phyloP scores from a whole-genome alignment of 2,329 filamentous ascomycete species.

The Podosphaera aphanis region DNA sequence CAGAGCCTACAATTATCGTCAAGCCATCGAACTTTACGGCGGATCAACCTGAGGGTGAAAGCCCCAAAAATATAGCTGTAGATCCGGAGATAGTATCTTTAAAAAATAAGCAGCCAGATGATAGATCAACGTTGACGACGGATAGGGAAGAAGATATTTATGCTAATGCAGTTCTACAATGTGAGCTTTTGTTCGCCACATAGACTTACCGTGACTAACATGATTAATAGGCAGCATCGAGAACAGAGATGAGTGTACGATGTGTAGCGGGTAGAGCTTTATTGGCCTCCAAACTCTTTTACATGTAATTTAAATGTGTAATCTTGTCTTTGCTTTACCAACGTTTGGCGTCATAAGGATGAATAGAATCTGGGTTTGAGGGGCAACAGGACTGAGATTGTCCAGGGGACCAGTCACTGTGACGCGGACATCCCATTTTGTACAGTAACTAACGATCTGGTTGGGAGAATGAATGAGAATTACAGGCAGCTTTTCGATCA shows the following conservation, averaged over 20 bases:
- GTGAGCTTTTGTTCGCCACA: constrained; percentile 31
- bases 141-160: constrained; percentile 82
- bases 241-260: constrained; percentile 80
- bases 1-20: constrained; percentile 26
- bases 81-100: constrained; percentile 37
- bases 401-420: too few relatives aligned
- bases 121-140: constrained; percentile 42
- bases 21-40: constrained; percentile 50
- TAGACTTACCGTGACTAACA: constrained; percentile 15
- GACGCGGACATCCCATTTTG: too few relatives aligned
- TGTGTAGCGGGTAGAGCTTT: constrained; percentile 99
- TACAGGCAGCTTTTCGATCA: too few relatives aligned
- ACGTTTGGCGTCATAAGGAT: too few relatives aligned
- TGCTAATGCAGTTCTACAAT: constrained; percentile 72
- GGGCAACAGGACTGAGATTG: too few relatives aligned
- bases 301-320: too few relatives aligned
- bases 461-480: too few relatives aligned
- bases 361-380: too few relatives aligned
- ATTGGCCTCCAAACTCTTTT: too few relatives aligned
- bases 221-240: constrained; percentile 56
- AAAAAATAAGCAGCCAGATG: constrained; percentile 52
- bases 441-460: too few relatives aligned
- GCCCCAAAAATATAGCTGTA: constrained; percentile 52
- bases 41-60: constrained; percentile 53
- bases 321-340: too few relatives aligned